Base-by-base conservation (phyloP, 1,284 basidiomycete genomes). In the Anthracocystis panici-leucophaei region DNA sequence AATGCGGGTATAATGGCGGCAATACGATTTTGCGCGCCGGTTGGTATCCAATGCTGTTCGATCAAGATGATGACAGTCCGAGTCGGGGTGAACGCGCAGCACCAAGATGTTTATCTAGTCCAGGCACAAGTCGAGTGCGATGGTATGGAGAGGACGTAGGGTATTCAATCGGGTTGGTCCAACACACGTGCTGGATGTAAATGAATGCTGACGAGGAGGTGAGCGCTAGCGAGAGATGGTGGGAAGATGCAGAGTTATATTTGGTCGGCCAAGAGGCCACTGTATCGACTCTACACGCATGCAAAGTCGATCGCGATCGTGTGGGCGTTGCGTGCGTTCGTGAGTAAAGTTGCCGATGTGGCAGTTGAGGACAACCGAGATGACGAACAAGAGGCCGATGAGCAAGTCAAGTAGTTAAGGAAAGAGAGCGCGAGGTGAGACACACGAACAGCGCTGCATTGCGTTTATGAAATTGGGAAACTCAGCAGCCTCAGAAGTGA, bases 311-410 rank as follows among this genome's bases (percentile, higher is more conserved):
- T 33, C n/a, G 16, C n/a, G 48, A 49, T 49, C 29, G 48, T 31
- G 48, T 31, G 48, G 5, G 27, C 11, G 48, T 20, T 20, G 48
- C 5, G 9, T 10, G 9, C 0, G 46, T 29, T 25, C 11, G 46
- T n/a, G 14, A 48, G 46, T 18, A 16, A 18, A 11, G 48, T 49
- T 31, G 48, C 35, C 35, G 35, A 38, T 31, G 12, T 49, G 29
- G 29, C 27, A 49, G 48, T 49, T 10, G 48, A 12, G 5, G 35
- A 38, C 11, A 16, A 14, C 3, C 9, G 8, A 31, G 48, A 31
- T 49, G 48, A 31, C 27, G 9, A 29, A 49, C 27, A 49, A 49
- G 48, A 49, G 27, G 48, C 29, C 18, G 48, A 33, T 49, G 46
- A 27, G 14, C 45, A 27, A 27, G 25, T 27, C 8, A n/a, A 29